Evolutionary conservation across 2,329 filamentous ascomycete species (phyloP), one percentile per base, ranked within the genome.

Genomic region (Cadophora sp.): DNA sequence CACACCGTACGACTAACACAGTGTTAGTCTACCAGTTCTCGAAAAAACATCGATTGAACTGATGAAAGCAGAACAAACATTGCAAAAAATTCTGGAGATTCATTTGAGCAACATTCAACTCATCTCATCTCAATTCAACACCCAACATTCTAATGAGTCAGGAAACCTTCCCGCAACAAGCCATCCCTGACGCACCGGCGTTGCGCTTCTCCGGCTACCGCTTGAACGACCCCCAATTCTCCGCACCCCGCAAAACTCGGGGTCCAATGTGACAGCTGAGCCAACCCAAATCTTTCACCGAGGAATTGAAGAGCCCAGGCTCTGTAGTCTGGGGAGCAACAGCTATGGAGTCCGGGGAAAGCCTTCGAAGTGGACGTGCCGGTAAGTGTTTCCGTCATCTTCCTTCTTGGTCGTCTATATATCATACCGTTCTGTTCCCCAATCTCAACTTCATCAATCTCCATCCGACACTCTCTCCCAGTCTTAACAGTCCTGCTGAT

Each of bases 341-440:
- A 55, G 27, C 51, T 29, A 27, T 31, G 51, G 51, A 29, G 51
- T 55, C 27, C 51, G 26, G 51, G 51, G 51, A 8, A 55, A 55
- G 51, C 24, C 26, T 29, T 55, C 27, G 27, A 55, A 31, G 51
- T 31, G 27, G 51, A 55, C 19, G 6, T 19, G 7, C 9, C 6
- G 26, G 16, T 27, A 16, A 9, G 27, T 31, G 26, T 29, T 31
- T 55, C 9, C 51, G 27, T 31, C 51, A 55, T 55, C 26, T 55
- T 55, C 8, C 40, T 7, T 31, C 27, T 31, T 48, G 8, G 19
- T 22, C 43, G 27, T 31, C 51, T 55, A 55, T 55, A 55, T 55
- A 55, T 29, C 6, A 29, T 2, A 4, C 8, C 26, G 26, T 5
- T 31, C 14, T n/a, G 4, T 55, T 55, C 14, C 26, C 14, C 26